phyloP scores from a whole-genome alignment of 2,329 filamentous ascomycete species.

The Metarhizium album region DNA sequence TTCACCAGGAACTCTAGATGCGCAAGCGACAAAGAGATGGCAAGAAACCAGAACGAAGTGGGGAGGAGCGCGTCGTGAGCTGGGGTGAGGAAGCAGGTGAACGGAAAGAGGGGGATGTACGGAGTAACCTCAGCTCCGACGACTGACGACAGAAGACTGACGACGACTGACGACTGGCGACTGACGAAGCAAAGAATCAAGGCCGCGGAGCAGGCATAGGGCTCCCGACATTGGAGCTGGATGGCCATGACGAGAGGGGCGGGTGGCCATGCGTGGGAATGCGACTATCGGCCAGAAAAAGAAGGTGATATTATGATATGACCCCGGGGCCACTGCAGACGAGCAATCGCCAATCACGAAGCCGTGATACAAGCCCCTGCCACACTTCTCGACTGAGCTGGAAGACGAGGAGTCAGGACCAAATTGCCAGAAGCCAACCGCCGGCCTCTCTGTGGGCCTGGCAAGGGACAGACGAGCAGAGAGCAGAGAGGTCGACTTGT shows the following conservation, averaged over 20 bases:
- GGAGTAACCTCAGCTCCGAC: conserved; percentile 5
- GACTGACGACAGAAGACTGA: not conserved
- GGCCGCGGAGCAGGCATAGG: conserved; percentile 1
- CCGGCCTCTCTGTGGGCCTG: not conserved
- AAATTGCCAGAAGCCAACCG: not conserved
- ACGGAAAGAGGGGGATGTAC: conserved; percentile 5
- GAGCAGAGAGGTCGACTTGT: too few species aligned
- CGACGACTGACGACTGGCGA: not conserved
- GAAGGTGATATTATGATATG: conserved; percentile 7
- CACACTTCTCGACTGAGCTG: conserved; percentile 2
- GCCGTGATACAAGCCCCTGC: conserved; percentile 1
- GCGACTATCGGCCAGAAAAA: conserved; percentile 8
- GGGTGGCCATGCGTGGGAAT: conserved; percentile 3
- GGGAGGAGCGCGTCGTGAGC: not conserved
- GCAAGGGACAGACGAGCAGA: not conserved
- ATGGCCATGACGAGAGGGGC: conserved; percentile 4
- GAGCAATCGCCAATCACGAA: conserved; percentile 8
- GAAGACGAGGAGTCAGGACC: not conserved
- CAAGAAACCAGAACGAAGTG: conserved; percentile 4
- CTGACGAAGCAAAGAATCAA: not conserved
- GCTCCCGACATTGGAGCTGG: conserved; percentile 3
- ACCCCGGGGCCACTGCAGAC: conserved; percentile 6
- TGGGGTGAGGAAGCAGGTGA: conserved; percentile 1
- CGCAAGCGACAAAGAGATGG: conserved; percentile 41
- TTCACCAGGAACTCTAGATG: conserved; percentile 36